A percentile compares a stretch with the other conserved stretches of the same genome.
Evolutionary conservation across 306 rosid species (phyloP).

Genomic region (Argentina anserina): DNA sequence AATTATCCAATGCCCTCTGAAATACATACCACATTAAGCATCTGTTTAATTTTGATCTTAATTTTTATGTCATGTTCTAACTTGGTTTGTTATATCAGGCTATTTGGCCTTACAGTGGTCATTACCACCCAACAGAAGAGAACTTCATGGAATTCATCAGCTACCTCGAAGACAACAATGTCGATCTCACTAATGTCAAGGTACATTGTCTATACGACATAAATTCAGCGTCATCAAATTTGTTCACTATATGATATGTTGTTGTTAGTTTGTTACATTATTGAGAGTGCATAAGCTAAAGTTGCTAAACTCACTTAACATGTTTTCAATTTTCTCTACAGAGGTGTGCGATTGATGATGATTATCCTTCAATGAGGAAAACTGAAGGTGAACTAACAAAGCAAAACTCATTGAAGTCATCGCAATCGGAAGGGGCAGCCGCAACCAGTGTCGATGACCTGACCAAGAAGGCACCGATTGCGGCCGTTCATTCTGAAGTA

Average conservation of each 20-base stretch:
- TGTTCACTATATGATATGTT: not conserved
- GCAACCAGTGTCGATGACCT: slow-evolving; percentile 11
- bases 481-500: slow-evolving; percentile 25
- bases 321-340: slow-evolving; percentile 14
- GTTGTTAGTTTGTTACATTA: too few relatives aligned
- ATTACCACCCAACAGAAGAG: slow-evolving; percentile 90
- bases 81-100: slow-evolving; percentile 41
- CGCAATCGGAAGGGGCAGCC: slow-evolving; percentile 6
- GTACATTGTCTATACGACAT: slow-evolving; percentile 23
- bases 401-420: slow-evolving; percentile 22
- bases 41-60: not conserved
- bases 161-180: slow-evolving; percentile 73
- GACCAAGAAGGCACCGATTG: slow-evolving; percentile 16
- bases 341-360: slow-evolving; percentile 82
- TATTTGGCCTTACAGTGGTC: slow-evolving; percentile 97
- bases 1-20: not conserved
- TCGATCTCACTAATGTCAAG: slow-evolving; percentile 82
- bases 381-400: slow-evolving; percentile 22
- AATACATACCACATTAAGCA: not conserved
- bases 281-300: not conserved
- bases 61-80: not conserved
- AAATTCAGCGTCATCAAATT: not conserved
- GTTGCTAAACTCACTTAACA: not conserved
- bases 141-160: slow-evolving; percentile 72
- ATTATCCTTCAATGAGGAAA: slow-evolving; percentile 35